Conservation (phyloP, 805 yeast species). For the Saturnispora bothae region DNA sequence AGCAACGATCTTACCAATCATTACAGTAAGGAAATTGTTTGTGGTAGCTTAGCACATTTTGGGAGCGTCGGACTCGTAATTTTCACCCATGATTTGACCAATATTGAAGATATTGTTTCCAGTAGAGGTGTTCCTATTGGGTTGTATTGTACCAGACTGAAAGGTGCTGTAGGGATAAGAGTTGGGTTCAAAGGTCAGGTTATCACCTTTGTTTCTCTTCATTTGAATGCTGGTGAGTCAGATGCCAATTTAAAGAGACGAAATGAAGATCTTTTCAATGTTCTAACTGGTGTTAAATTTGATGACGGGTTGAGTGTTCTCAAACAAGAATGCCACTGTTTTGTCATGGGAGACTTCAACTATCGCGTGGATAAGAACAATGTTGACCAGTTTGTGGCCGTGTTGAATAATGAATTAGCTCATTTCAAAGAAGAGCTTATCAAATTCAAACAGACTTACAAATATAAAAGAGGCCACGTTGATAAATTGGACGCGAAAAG, state of each 20-base stretch:
- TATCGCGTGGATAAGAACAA: conserved; percentile 37
- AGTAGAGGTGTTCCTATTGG: conserved; percentile 42
- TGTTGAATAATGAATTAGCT: conserved; percentile 33
- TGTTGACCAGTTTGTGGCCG: conserved; percentile 5
- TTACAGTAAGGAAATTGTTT: conserved; percentile 32
- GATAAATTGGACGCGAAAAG: conserved; percentile 43
- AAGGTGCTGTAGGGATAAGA: conserved; percentile 64
- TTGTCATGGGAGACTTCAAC: conserved; percentile 80
- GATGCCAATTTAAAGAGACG: conserved; percentile 34
- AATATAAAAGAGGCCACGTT: conserved; percentile 39
- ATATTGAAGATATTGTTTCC: conserved; percentile 13
- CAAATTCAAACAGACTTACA: conserved; percentile 71
- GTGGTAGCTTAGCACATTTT: conserved; percentile 13
- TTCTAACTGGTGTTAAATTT: conserved; percentile 47
- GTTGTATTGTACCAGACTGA: conserved; percentile 46
- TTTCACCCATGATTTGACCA: conserved; percentile 31
- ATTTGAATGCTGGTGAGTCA: conserved; percentile 76
- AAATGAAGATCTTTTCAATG: conserved; percentile 37
- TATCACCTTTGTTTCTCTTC: conserved; percentile 59
- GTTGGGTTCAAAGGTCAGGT: conserved; percentile 28
- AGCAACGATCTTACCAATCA: conserved; percentile 26
- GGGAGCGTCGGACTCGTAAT: conserved; percentile 53
- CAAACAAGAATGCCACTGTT: conserved; percentile 46
- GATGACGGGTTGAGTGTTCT: conserved; percentile 45
- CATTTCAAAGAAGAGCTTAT: conserved; percentile 63